Evolutionary conservation across 495 filamentous ascomycete genomes (phyloP).

Genomic region (Thozetella sp.): DNA sequence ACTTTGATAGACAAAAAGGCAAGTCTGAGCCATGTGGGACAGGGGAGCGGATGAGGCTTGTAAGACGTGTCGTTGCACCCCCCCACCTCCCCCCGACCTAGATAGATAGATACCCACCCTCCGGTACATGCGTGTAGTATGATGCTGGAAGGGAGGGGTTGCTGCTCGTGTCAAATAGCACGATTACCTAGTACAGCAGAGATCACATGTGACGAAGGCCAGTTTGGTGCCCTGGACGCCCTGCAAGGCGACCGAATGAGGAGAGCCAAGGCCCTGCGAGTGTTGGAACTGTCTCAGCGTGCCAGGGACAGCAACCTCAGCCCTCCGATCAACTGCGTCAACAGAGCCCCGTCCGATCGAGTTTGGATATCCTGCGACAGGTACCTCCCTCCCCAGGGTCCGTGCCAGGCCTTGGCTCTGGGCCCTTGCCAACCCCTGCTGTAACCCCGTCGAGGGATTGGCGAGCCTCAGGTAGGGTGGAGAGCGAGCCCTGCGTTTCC

Average conservation of each 20-base stretch:
- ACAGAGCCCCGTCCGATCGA: background rate
- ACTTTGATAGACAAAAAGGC: background rate
- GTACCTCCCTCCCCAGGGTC: background rate
- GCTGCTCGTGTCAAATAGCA: too few relatives aligned
- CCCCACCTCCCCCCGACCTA: too few relatives aligned
- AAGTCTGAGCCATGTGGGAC: background rate
- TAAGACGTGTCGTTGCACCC: conserved; percentile 17
- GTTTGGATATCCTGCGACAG: too few relatives aligned
- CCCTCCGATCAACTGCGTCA: conserved; percentile 6
- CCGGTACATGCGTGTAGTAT: too few relatives aligned
- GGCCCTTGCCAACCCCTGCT: background rate
- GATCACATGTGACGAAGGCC: too few relatives aligned
- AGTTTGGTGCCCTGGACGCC: background rate
- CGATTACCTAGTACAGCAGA: too few relatives aligned
- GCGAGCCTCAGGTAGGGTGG: conserved; percentile 1
- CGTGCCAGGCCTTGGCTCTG: background rate
- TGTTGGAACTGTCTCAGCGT: conserved; percentile 3
- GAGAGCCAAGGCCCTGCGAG: background rate
- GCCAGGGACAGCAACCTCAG: background rate
- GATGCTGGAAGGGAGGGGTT: too few relatives aligned
- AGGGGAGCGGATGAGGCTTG: background rate
- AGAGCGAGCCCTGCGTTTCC: background rate
- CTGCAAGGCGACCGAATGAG: background rate
- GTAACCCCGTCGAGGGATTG: background rate
- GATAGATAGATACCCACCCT: too few relatives aligned